Evolutionary conservation across 495 filamentous ascomycete species (phyloP), one percentile per base, ranked within the genome.

Genomic region (Penicillium silybi): DNA sequence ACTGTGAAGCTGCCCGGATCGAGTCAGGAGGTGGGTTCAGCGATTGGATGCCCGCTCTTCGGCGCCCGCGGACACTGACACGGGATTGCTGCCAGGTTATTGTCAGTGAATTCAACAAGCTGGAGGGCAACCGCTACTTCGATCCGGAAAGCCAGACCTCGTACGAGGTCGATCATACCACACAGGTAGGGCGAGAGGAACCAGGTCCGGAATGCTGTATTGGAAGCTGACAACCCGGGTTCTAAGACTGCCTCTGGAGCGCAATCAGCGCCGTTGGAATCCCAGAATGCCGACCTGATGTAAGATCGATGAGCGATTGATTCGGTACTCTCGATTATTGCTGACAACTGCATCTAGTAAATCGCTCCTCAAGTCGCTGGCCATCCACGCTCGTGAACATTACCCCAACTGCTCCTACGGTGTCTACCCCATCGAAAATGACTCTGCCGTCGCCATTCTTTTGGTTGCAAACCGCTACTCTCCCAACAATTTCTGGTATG

Each of bases 381-480:
- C 80, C 46, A 64, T 77, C n/a, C 89, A 97, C 64, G 85, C 90
- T 41, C 74, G 79, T 49, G 95, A 99, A 69, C 92, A 99, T 76
- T 99, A 89, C 69, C 85, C 90, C 1, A 85, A 78, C 57, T 87
- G 85, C 45, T 84, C 87, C 10, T 84, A 86, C 57, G 88, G 90
- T 60, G 86, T 89, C 23, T 93, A 88, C 63, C 72, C 92, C 25
- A 84, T 83, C 54, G 83, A 88, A 55, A 75, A 86, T 61, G 86
- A 92, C 69, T 78, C 82, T 18, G 79, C 82, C 48, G 68, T 97
- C 18, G 89, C 91, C 35, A 78, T 97, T 59, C 67, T 93, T 46
- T 78, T 96, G 44, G 90, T 96, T 35, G 87, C 93, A 27, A 96
- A 91, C 77, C 96, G 96, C 63, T 97, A 97, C 78, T 93, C 88